These are phyloP conservation scores for Didymella arachidicola DNA, from an alignment of 2,329 filamentous ascomycete species.

Conservation along the genomic window DNA sequence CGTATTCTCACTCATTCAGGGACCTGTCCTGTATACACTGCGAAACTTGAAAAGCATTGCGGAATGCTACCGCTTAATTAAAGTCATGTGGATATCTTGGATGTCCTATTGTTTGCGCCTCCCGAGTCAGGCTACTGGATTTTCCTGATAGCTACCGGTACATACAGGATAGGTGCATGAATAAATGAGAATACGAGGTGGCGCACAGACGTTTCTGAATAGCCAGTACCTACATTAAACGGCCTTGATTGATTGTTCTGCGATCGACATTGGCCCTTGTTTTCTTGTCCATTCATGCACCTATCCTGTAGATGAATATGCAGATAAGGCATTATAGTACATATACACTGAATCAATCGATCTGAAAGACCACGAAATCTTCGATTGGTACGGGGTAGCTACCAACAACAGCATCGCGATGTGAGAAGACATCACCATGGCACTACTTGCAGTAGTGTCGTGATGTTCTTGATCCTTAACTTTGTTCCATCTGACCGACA, in stretches of 20 bases:
- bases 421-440: background rate
- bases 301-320: conserved; percentile 7
- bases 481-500: background rate
- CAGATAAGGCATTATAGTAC: conserved; percentile 6
- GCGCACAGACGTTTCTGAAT: too few species aligned
- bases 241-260: too few species aligned
- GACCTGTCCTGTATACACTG: background rate
- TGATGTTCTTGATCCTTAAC: background rate
- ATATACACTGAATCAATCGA: background rate
- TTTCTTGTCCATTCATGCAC: too few species aligned
- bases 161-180: too few species aligned
- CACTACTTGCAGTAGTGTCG: too few species aligned
- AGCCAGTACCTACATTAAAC: too few species aligned
- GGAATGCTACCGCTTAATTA: background rate
- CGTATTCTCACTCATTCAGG: too few species aligned
- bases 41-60: background rate
- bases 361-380: too few species aligned
- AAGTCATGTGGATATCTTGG: conserved; percentile 1
- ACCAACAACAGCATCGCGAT: background rate
- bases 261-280: too few species aligned
- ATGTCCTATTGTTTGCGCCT: conserved; percentile 5
- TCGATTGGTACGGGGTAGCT: background rate
- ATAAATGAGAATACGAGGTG: too few species aligned
- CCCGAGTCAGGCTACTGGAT: conserved; percentile 7
- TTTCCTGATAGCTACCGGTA: conserved; percentile 1